These are phyloP conservation scores for Ophiostoma piceae DNA, from an alignment of 2,329 filamentous ascomycete species.

Conservation along the genomic window DNA sequence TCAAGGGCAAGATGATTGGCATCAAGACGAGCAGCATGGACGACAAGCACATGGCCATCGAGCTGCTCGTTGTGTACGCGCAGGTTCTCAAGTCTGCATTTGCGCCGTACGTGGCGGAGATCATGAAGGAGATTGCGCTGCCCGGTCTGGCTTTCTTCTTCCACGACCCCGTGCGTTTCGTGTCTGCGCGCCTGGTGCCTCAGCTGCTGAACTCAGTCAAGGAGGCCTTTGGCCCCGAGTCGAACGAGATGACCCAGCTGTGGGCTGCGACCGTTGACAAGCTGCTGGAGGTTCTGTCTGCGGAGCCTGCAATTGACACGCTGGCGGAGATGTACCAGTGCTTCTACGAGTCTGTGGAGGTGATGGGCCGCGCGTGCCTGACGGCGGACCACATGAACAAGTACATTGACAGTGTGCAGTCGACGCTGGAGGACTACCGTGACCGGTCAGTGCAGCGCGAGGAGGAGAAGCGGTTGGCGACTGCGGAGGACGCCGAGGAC, in stretches of 20 bases:
- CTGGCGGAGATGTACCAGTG: conserved; percentile 99
- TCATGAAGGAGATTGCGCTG: conserved; percentile 94
- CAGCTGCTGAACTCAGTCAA: conserved; percentile 92
- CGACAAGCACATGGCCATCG: conserved; percentile 99
- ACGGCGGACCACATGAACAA: conserved; percentile 71
- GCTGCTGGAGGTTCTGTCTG: conserved; percentile 84
- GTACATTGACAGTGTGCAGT: conserved; percentile 82
- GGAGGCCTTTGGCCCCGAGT: conserved; percentile 77
- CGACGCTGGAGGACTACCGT: conserved; percentile 88
- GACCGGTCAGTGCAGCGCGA: conserved; percentile 73
- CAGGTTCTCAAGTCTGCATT: conserved; percentile 92
- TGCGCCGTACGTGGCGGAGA: conserved; percentile 82
- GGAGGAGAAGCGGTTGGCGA: conserved; percentile 69
- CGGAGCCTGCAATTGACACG: conserved; percentile 92
- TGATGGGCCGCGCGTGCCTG: conserved; percentile 80
- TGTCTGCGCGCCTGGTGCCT: conserved; percentile 90
- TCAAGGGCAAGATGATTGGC: conserved; percentile 97
- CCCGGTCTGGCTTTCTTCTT: conserved; percentile 97
- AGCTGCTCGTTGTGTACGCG: conserved; percentile 93
- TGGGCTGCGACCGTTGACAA: conserved; percentile 86
- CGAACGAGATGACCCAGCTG: conserved; percentile 70
- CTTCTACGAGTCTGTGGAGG: conserved; percentile 97
- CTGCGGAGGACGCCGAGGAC: conserved; percentile 84
- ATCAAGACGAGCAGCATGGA: conserved; percentile 96
- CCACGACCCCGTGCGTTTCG: conserved; percentile 93